These are phyloP conservation scores for Mariannaea sp. DNA, from an alignment of 2,329 filamentous ascomycete species.

Conservation along the genomic window DNA sequence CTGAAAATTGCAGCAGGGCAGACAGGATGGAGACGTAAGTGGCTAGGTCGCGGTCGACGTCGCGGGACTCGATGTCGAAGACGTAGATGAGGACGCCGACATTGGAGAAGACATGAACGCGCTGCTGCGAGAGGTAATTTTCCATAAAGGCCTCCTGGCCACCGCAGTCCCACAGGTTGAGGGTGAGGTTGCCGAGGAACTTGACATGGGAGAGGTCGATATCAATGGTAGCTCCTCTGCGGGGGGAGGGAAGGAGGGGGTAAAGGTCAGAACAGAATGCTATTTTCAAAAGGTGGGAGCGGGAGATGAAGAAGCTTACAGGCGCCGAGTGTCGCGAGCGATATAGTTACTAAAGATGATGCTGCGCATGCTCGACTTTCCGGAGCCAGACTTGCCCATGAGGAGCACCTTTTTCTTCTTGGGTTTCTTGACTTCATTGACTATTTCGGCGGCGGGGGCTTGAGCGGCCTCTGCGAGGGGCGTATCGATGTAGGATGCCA, in stretches of 20 bases:
- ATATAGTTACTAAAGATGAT: slow-evolving; percentile 99
- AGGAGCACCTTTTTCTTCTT: slow-evolving; percentile 88
- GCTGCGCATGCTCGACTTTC: slow-evolving; percentile 97
- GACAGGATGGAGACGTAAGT: slow-evolving; percentile 91
- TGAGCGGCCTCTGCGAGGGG: slow-evolving; percentile 37
- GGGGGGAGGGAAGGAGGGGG: too few relatives aligned
- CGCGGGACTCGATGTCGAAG: slow-evolving; percentile 96
- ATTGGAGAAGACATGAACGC: slow-evolving; percentile 94
- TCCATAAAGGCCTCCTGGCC: slow-evolving; percentile 99
- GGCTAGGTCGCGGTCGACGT: slow-evolving; percentile 89
- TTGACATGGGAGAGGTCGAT: slow-evolving; percentile 98
- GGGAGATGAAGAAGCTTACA: slow-evolving; percentile 57
- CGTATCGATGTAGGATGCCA: slow-evolving; percentile 44
- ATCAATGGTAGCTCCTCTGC: slow-evolving; percentile 88
- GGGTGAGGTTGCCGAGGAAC: slow-evolving; percentile 94
- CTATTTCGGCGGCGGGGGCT: slow-evolving; percentile 42
- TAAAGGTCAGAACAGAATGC: background rate
- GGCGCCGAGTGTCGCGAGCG: slow-evolving; percentile 87
- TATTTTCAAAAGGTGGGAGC: background rate
- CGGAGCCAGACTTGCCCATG: slow-evolving; percentile 96
- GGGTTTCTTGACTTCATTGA: slow-evolving; percentile 64
- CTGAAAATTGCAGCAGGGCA: slow-evolving; percentile 84
- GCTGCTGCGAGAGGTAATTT: slow-evolving; percentile 94
- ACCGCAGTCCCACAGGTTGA: slow-evolving; percentile 99
- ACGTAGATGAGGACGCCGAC: slow-evolving; percentile 98